A percentile compares a stretch with the other conserved stretches of the same genome.
Evolutionary conservation across 2,329 filamentous ascomycete genomes (phyloP).

Genomic region (Calonectria fujianensis): DNA sequence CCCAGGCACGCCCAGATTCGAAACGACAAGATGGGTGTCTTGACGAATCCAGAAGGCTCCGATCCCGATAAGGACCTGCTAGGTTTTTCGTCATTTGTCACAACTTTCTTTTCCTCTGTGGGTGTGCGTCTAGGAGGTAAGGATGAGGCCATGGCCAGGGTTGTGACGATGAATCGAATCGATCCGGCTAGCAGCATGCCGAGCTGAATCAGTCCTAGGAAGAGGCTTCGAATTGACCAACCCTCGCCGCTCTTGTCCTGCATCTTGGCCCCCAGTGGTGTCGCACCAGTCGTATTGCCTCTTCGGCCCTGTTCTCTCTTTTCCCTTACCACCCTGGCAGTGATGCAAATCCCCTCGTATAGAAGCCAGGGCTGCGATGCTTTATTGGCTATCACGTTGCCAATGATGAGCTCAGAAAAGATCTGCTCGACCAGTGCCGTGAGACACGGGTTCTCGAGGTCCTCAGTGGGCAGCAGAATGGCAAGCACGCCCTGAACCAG

Average conservation of each 20-base stretch:
- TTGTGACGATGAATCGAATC: constrained; percentile 79
- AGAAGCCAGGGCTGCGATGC: constrained; percentile 91
- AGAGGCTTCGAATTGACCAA: constrained; percentile 68
- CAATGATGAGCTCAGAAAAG: constrained; percentile 91
- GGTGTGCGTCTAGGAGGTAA: constrained; percentile 72
- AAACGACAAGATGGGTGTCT: constrained; percentile 84
- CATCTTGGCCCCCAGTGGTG: constrained; percentile 39
- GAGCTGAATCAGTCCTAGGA: constrained; percentile 75
- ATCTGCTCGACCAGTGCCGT: constrained; percentile 90
- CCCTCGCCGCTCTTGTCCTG: constrained; percentile 44
- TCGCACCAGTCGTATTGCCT: constrained; percentile 41
- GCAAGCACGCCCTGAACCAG: constrained; percentile 89
- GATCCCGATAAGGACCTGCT: constrained; percentile 43
- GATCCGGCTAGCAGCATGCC: constrained; percentile 74
- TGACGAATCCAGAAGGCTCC: constrained; percentile 54
- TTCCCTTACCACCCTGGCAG: constrained; percentile 67
- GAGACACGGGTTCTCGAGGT: constrained; percentile 90
- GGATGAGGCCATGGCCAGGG: constrained; percentile 80
- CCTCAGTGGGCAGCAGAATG: constrained; percentile 91
- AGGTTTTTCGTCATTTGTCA: constrained; percentile 48
- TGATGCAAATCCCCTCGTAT: constrained; percentile 88
- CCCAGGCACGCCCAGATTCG: constrained; percentile 84
- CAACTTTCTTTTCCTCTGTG: constrained; percentile 51
- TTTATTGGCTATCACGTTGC: constrained; percentile 86
- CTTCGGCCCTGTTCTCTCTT: constrained; percentile 52